Percentiles rank a stretch among this genome's conserved stretches.
These are phyloP conservation scores for Stagonosporopsis cucurbitacearum DNA, from an alignment of 2,329 filamentous ascomycete genomes.

Conservation along the genomic window DNA sequence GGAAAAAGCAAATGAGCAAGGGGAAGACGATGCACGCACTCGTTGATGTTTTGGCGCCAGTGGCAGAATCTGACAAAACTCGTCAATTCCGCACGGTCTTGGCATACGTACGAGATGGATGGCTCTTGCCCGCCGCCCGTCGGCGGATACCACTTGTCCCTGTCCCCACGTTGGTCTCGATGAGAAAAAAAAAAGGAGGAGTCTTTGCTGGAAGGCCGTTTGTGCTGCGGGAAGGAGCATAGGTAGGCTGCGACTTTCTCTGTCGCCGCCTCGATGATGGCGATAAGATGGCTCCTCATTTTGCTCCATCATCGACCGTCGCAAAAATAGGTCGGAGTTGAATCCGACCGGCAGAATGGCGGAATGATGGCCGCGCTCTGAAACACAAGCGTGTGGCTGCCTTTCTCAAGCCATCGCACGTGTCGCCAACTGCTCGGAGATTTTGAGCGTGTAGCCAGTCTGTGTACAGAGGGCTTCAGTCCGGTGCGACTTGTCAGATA, in stretches of 20 bases:
- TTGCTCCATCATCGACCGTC: background rate
- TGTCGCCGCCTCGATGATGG: slow-evolving; percentile 9
- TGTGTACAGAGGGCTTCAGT: slow-evolving; percentile 17
- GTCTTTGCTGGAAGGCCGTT: slow-evolving; percentile 9
- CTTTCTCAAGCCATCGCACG: slow-evolving; percentile 19
- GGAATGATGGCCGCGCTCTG: slow-evolving; percentile 11
- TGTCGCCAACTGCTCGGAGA: slow-evolving; percentile 23
- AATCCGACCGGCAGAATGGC: slow-evolving; percentile 8
- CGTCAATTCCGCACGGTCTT: slow-evolving; percentile 12
- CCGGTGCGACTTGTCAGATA: slow-evolving; percentile 15
- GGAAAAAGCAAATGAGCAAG: slow-evolving; percentile 17
- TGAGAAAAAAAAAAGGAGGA: background rate
- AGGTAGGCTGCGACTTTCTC: background rate
- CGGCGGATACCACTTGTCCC: background rate
- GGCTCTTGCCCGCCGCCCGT: background rate
- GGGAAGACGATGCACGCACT: slow-evolving; percentile 4
- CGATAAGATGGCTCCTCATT: slow-evolving; percentile 2
- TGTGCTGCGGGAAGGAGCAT: slow-evolving; percentile 3
- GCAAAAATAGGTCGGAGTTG: slow-evolving; percentile 10
- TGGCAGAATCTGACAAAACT: background rate
- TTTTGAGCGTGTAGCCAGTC: slow-evolving; percentile 16
- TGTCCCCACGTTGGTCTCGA: background rate
- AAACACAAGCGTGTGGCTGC: slow-evolving; percentile 19
- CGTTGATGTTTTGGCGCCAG: slow-evolving; percentile 6
- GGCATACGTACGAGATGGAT: background rate